A percentile compares a stretch with the other conserved stretches of the same genome.
These are phyloP conservation scores for Rhodotorula mucilaginosa DNA, from an alignment of 1,284 basidiomycete genomes.

Conservation along the genomic window DNA sequence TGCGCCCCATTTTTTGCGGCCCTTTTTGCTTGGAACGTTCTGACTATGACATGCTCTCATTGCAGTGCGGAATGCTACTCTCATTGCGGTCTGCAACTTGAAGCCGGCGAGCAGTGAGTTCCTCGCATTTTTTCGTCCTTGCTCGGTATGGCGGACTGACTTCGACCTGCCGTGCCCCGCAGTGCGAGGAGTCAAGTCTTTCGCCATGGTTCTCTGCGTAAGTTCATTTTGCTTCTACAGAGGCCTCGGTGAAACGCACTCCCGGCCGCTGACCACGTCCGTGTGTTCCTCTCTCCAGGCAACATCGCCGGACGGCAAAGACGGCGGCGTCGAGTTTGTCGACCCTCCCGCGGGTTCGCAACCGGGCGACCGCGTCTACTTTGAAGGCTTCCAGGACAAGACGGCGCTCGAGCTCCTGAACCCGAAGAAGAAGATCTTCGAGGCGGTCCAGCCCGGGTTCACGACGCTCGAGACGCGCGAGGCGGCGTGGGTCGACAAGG, in stretches of 20 bases:
- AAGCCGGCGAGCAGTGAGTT: constrained; percentile 73
- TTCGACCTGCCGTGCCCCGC: neutral
- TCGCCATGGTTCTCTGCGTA: constrained; percentile 92
- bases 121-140: too few species aligned
- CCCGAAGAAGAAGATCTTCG: constrained; percentile 97
- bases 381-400: constrained; percentile 64
- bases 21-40: too few species aligned
- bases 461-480: constrained; percentile 79
- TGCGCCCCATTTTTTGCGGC: too few species aligned
- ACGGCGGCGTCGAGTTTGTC: constrained; percentile 81
- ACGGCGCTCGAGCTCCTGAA: constrained; percentile 63
- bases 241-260: neutral
- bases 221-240: constrained; percentile 43
- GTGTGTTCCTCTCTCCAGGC: constrained; percentile 57
- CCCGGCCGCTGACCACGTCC: neutral
- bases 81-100: constrained; percentile 88
- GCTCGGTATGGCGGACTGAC: neutral
- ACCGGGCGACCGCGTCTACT: constrained; percentile 88
- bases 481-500: constrained; percentile 83
- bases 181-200: constrained; percentile 91
- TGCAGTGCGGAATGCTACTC: constrained; percentile 72
- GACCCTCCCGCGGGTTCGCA: constrained; percentile 79
- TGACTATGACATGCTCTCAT: neutral
- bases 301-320: constrained; percentile 64
- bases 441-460: constrained; percentile 86